Conservation (phyloP, 2,329 filamentous ascomycete genomes). For the Chalaropsis ovoidea region DNA sequence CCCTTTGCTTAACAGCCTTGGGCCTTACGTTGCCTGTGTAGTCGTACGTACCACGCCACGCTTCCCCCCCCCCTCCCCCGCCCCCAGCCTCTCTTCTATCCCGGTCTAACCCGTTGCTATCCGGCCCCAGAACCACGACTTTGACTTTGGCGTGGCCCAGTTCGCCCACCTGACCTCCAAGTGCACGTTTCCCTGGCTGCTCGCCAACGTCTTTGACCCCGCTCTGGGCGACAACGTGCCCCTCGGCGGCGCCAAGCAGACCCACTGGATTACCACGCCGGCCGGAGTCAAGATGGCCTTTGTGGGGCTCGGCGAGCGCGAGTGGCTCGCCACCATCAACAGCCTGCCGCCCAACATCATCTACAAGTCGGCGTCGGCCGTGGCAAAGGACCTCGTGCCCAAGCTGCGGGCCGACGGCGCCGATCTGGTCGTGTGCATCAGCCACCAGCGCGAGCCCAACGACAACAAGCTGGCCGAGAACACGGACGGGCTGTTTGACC, state of each 20-base stretch:
- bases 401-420: conserved; percentile 64
- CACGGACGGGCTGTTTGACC: conserved; percentile 63
- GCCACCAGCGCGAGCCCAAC: conserved; percentile 80
- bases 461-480: conserved; percentile 75
- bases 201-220: conserved; percentile 80
- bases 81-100: not conserved
- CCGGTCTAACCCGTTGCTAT: not conserved
- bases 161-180: conserved; percentile 61
- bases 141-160: conserved; percentile 81
- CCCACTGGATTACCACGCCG: conserved; percentile 64
- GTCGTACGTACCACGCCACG: conserved; percentile 47
- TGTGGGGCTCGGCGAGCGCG: conserved; percentile 74
- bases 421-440: conserved; percentile 71
- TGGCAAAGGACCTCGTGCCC: conserved; percentile 66
- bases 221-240: conserved; percentile 64
- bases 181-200: conserved; percentile 79
- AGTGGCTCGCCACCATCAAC: conserved; percentile 87
- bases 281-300: conserved; percentile 80
- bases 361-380: conserved; percentile 67
- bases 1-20: conserved; percentile 65
- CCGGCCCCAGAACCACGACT: conserved; percentile 63
- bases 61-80: not conserved
- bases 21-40: conserved; percentile 70
- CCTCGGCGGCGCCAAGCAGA: conserved; percentile 65
- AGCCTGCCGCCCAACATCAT: conserved; percentile 69